Conservation (phyloP, 345 rosid species). For the Acer yangbiense region DNA sequence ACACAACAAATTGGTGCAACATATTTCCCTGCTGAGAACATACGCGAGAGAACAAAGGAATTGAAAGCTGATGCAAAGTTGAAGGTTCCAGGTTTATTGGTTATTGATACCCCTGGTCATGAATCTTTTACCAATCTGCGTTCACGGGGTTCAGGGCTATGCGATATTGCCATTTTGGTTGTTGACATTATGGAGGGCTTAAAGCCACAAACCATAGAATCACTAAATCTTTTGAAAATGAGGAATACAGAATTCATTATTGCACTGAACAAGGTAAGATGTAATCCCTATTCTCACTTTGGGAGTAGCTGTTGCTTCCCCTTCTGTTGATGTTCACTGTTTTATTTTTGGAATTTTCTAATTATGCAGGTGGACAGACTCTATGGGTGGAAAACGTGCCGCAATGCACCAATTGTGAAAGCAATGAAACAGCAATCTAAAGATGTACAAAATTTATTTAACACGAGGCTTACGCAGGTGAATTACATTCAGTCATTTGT, state of each 20-base stretch:
- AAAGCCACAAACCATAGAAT: slow-evolving; percentile 91
- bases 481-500: slow-evolving; percentile 9
- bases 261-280: slow-evolving; percentile 87
- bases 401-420: slow-evolving; percentile 73
- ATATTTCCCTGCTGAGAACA: slow-evolving; percentile 89
- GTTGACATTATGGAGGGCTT: slow-evolving; percentile 97
- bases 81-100: slow-evolving; percentile 93
- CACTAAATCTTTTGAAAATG: slow-evolving; percentile 81
- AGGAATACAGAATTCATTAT: slow-evolving; percentile 89
- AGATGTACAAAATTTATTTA: slow-evolving; percentile 74
- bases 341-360: background rate
- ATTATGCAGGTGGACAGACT: slow-evolving; percentile 82
- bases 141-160: slow-evolving; percentile 91
- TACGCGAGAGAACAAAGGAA: slow-evolving; percentile 92
- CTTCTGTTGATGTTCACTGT: background rate
- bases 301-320: slow-evolving; percentile 11
- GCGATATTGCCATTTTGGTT: slow-evolving; percentile 96
- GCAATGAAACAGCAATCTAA: slow-evolving; percentile 69
- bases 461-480: slow-evolving; percentile 67
- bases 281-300: slow-evolving; percentile 12
- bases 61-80: slow-evolving; percentile 88
- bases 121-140: slow-evolving; percentile 90
- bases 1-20: slow-evolving; percentile 99
- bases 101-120: slow-evolving; percentile 98
- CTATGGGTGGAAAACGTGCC: slow-evolving; percentile 80